A percentile compares a stretch with the other conserved stretches of the same genome.
phyloP scores from a whole-genome alignment of 1,284 basidiomycete species.

The Fomitopsis palustris region DNA sequence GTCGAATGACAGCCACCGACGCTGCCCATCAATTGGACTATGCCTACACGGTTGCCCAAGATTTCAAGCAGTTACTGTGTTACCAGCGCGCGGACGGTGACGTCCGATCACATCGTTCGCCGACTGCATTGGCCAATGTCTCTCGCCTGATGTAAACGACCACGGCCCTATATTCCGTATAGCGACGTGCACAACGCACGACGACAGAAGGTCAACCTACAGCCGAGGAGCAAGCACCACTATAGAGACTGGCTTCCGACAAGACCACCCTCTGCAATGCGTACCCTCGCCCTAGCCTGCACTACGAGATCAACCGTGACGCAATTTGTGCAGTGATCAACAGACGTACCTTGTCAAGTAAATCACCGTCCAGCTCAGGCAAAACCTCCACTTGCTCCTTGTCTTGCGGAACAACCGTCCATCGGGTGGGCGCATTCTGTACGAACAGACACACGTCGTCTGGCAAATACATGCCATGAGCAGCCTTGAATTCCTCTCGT shows the following conservation, averaged over 20 bases:
- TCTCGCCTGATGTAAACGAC: too few species aligned
- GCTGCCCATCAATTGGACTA: too few species aligned
- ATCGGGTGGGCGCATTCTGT: constrained; percentile 65
- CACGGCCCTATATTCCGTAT: too few species aligned
- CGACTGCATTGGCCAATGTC: too few species aligned
- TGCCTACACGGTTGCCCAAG: too few species aligned
- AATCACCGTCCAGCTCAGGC: constrained; percentile 54
- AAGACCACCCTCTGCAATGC: neutral
- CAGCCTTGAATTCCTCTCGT: constrained; percentile 64
- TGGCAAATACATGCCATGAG: constrained; percentile 69
- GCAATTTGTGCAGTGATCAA: neutral
- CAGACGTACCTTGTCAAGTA: constrained; percentile 47
- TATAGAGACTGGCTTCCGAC: neutral
- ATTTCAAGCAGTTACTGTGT: too few species aligned
- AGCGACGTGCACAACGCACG: too few species aligned
- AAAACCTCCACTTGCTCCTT: constrained; percentile 52
- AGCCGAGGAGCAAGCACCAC: neutral
- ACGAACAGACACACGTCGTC: constrained; percentile 74
- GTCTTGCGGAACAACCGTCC: constrained; percentile 56
- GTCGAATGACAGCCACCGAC: too few species aligned
- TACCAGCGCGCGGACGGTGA: too few species aligned
- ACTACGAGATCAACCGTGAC: neutral
- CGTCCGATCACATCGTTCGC: too few species aligned
- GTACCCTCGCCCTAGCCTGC: neutral
- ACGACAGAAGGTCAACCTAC: too few species aligned